Evolutionary conservation across 129 eudicot genomes (phyloP).

Genomic region (Chrysanthemum seticuspe): DNA sequence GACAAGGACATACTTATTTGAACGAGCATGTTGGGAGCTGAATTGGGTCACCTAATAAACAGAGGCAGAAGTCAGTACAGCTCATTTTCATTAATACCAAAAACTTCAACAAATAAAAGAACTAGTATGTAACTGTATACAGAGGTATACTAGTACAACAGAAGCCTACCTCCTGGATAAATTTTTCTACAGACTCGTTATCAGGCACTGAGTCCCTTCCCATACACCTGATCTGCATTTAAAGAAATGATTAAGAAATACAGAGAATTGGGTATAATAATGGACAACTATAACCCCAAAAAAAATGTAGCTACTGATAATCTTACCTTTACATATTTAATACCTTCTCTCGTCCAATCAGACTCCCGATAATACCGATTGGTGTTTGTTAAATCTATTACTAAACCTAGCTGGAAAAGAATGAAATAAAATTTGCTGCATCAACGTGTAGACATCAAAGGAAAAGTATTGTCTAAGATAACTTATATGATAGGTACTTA

Average conservation of each 20-base stretch:
- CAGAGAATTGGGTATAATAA: background rate
- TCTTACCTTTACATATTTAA: conserved; percentile 53
- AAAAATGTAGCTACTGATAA: background rate
- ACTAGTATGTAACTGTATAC: background rate
- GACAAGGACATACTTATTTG: conserved; percentile 48
- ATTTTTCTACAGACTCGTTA: conserved; percentile 54
- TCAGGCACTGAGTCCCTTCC: conserved; percentile 72
- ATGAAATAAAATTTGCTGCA: conserved; percentile 2
- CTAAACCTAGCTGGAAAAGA: conserved; percentile 58
- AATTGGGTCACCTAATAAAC: conserved; percentile 44
- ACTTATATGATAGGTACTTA: conserved; percentile 28
- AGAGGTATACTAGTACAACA: background rate
- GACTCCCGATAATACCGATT: conserved; percentile 66
- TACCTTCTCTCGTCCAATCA: conserved; percentile 54
- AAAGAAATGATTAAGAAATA: background rate
- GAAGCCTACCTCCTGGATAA: conserved; percentile 48
- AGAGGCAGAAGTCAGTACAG: conserved; percentile 23
- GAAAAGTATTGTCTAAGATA: conserved; percentile 4
- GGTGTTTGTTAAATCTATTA: conserved; percentile 68
- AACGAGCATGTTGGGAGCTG: conserved; percentile 36
- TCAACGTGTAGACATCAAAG: conserved; percentile 4
- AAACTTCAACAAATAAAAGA: conserved; percentile 6
- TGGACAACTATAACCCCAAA: background rate
- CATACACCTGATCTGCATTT: conserved; percentile 56
- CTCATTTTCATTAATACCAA: background rate